These are phyloP conservation scores for Chrysanthemum makinoi DNA, from an alignment of 129 eudicot genomes.

Conservation along the genomic window DNA sequence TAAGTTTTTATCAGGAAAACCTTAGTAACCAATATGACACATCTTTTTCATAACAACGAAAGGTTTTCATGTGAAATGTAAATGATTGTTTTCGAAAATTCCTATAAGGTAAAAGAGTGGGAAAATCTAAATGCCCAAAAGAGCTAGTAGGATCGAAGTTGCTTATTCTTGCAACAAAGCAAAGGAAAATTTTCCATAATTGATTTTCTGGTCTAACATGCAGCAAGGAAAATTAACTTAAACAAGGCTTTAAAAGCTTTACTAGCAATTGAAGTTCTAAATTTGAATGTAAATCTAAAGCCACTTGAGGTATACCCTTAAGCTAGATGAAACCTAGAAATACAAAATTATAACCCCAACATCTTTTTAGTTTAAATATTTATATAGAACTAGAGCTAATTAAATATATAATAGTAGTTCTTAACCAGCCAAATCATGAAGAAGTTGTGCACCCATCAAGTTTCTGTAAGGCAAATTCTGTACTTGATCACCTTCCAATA, in stretches of 20 bases:
- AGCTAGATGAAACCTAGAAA: conserved; percentile 23
- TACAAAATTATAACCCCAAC: conserved; percentile 18
- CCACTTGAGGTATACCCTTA: conserved; percentile 34
- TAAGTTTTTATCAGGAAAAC: too few species aligned
- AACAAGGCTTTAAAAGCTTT: conserved; percentile 22
- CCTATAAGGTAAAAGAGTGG: too few species aligned
- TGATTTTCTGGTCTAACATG: conserved; percentile 13
- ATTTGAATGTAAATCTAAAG: conserved; percentile 24
- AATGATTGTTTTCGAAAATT: too few species aligned
- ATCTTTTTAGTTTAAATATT: conserved; percentile 19
- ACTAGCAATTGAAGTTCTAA: conserved; percentile 27
- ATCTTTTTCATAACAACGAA: too few species aligned
- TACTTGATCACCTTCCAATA: conserved; percentile 69
- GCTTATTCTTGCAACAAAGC: conserved; percentile 18
- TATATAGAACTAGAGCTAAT: conserved; percentile 19
- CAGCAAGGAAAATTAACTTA: not conserved
- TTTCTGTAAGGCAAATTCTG: conserved; percentile 85
- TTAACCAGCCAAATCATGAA: conserved; percentile 87
- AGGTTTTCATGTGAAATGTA: too few species aligned
- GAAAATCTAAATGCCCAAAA: too few species aligned
- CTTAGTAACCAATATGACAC: too few species aligned
- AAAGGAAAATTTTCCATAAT: conserved; percentile 16
- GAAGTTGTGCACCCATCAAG: conserved; percentile 97
- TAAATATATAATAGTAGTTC: conserved; percentile 15
- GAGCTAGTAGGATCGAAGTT: not conserved